Percentiles rank a stretch among this genome's conserved stretches.
These are phyloP conservation scores for Fraxinus ornus DNA, from an alignment of 305 asterid genomes.

Conservation along the genomic window DNA sequence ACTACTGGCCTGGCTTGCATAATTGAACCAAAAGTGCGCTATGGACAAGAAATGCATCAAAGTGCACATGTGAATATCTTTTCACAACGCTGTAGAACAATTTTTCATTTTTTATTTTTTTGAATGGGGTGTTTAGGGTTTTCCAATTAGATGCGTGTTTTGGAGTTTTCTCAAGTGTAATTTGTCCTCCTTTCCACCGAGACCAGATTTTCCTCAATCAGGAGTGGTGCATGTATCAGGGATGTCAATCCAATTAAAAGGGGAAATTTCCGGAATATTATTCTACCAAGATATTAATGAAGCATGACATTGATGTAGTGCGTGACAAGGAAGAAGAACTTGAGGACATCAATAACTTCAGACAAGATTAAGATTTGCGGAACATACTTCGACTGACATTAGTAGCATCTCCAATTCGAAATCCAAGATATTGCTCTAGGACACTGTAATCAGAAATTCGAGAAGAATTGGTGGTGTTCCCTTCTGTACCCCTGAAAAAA, in stretches of 20 bases:
- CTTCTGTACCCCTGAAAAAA: conserved; percentile 77
- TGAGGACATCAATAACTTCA: background rate
- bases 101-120: background rate
- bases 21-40: background rate
- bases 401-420: conserved; percentile 60
- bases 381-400: conserved; percentile 49
- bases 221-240: background rate
- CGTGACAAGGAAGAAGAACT: conserved; percentile 4
- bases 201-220: background rate
- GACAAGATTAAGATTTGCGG: background rate
- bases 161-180: background rate
- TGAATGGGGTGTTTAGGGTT: background rate
- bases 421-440: conserved; percentile 87
- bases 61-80: background rate
- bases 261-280: background rate
- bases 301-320: conserved; percentile 11
- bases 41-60: background rate
- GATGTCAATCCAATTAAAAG: background rate
- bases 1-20: background rate
- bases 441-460: conserved; percentile 65
- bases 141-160: background rate
- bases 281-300: background rate
- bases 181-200: background rate
- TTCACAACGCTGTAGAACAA: background rate
- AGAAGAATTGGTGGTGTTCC: conserved; percentile 53